These are phyloP conservation scores for Przewalskia tangutica DNA, from an alignment of 257 asterid species.

Conservation along the genomic window DNA sequence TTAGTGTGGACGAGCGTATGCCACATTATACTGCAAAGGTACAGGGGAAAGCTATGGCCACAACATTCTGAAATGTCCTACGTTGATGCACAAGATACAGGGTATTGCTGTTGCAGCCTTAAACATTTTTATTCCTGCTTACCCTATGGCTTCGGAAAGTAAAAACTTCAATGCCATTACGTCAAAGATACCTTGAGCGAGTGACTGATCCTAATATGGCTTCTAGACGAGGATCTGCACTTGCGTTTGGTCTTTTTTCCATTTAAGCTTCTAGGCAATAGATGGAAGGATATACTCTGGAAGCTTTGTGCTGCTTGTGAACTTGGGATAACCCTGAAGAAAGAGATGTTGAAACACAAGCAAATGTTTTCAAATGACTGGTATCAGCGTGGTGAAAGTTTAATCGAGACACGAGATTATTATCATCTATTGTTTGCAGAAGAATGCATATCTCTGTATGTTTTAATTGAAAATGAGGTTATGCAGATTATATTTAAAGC, in stretches of 20 bases:
- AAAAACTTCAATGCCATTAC: constrained; percentile 39
- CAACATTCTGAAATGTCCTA: no score
- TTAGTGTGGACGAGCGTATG: no score
- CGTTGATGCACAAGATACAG: no score
- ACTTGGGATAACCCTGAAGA: constrained; percentile 79
- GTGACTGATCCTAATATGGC: constrained; percentile 83
- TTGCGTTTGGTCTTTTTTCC: constrained; percentile 79
- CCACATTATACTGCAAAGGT: no score
- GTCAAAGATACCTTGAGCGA: constrained; percentile 60
- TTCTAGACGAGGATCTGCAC: constrained; percentile 91
- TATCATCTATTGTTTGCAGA: constrained; percentile 19
- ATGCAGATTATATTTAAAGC: constrained; percentile 71
- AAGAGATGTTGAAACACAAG: constrained; percentile 92
- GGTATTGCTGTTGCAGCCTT: constrained; percentile 75
- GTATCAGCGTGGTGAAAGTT: constrained; percentile 61
- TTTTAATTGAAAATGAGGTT: constrained; percentile 56
- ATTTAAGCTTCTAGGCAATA: constrained; percentile 48
- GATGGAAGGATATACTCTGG: constrained; percentile 54
- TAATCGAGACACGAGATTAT: constrained; percentile 28
- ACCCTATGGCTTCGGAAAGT: constrained; percentile 34
- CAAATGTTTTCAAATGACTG: constrained; percentile 80
- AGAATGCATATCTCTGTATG: constrained; percentile 39
- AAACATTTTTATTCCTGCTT: constrained; percentile 47
- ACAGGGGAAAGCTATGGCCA: no score
- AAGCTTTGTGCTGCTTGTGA: constrained; percentile 66